These are phyloP conservation scores for Gossypium davidsonii DNA, from an alignment of 441 rosid species.

Conservation along the genomic window DNA sequence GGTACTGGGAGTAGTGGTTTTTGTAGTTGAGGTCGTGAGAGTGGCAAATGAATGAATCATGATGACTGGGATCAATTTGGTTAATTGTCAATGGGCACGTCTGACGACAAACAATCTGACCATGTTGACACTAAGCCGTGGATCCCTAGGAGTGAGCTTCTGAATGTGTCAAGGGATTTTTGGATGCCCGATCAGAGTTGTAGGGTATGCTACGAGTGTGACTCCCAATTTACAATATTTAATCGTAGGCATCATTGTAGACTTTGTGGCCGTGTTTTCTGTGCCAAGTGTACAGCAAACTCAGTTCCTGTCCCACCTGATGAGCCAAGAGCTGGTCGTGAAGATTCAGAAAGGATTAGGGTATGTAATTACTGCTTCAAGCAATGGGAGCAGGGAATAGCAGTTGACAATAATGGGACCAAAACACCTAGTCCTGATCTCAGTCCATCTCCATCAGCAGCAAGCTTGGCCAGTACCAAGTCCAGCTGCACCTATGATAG, in stretches of 20 bases:
- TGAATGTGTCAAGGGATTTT: conserved; percentile 55
- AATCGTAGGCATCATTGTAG: conserved; percentile 72
- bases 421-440: conserved; percentile 34
- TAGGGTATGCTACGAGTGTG: conserved; percentile 71
- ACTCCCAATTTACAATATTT: conserved; percentile 51
- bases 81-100: conserved; percentile 51
- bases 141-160: conserved; percentile 45
- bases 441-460: conserved; percentile 47
- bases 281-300: conserved; percentile 62
- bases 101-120: conserved; percentile 40
- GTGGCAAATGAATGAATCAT: conserved; percentile 47
- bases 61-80: conserved; percentile 47
- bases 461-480: conserved; percentile 41
- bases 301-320: conserved; percentile 42
- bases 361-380: conserved; percentile 65
- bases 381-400: conserved; percentile 49
- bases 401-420: conserved; percentile 40
- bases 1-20: conserved; percentile 15
- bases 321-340: conserved; percentile 34
- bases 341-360: conserved; percentile 48
- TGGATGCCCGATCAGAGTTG: conserved; percentile 88
- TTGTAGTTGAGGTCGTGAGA: conserved; percentile 15
- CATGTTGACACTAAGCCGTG: conserved; percentile 43
- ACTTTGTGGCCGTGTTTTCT: conserved; percentile 61
- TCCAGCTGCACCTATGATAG: background rate